These are phyloP conservation scores for Blepharisma stoltei DNA, from an alignment of 73 alveolate species.

Conservation along the genomic window DNA sequence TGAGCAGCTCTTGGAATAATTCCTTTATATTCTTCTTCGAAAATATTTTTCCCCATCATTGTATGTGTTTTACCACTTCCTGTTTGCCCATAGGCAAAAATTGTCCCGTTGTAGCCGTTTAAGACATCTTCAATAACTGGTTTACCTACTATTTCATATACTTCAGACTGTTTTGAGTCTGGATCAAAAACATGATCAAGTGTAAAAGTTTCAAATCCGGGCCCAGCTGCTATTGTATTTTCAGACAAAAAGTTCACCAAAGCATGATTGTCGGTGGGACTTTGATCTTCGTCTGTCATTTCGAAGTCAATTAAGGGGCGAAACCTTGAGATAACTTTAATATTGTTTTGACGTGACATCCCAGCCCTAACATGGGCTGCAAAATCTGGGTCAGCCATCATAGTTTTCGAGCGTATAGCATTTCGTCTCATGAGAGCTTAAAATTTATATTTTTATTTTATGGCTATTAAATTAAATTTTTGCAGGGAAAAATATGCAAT, in stretches of 20 bases:
- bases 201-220: conserved; percentile 32
- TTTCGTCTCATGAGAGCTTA: too few relatives aligned
- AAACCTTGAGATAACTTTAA: neutral
- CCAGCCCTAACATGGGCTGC: too few relatives aligned
- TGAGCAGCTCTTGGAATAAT: conserved; percentile 86
- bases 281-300: neutral
- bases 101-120: conserved; percentile 94
- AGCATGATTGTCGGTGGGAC: neutral
- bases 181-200: conserved; percentile 59
- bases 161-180: conserved; percentile 38
- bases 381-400: too few relatives aligned
- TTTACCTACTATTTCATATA: conserved; percentile 45
- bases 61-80: conserved; percentile 96
- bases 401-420: too few relatives aligned
- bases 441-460: too few relatives aligned
- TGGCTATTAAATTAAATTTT: too few relatives aligned
- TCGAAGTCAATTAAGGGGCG: conserved; percentile 26
- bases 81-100: conserved; percentile 96
- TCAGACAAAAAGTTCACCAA: neutral
- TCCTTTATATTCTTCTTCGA: conserved; percentile 62
- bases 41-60: conserved; percentile 89
- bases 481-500: too few relatives aligned
- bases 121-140: conserved; percentile 63
- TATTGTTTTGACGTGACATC: neutral
- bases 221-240: conserved; percentile 4